Conservation (phyloP, 179 eudicot species). For the Heliamphora pulchella region DNA sequence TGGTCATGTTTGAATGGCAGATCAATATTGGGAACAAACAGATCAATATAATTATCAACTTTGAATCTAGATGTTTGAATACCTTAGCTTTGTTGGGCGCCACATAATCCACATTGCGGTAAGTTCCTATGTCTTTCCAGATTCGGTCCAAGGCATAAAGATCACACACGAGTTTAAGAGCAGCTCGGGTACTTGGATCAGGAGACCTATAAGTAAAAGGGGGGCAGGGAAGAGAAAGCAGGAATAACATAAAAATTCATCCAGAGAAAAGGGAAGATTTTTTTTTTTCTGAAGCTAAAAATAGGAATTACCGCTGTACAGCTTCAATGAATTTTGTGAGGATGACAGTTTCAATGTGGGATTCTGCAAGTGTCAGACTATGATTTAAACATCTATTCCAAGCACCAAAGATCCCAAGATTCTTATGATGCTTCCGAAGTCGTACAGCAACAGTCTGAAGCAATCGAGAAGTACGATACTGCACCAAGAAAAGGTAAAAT, state of each 20-base stretch:
- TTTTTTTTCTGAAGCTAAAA: not conserved
- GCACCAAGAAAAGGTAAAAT: conserved; percentile 21
- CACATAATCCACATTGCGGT: conserved; percentile 94
- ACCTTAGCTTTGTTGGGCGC: conserved; percentile 99
- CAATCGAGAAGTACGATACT: conserved; percentile 97
- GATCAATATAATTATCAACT: not conserved
- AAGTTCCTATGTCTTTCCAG: conserved; percentile 98
- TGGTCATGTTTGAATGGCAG: not conserved
- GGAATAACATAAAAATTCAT: not conserved
- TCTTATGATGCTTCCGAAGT: conserved; percentile 75
- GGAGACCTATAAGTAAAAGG: conserved; percentile 45
- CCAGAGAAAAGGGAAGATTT: not conserved
- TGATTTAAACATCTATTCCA: conserved; percentile 99
- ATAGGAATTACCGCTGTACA: conserved; percentile 46
- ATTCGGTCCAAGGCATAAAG: conserved; percentile 86
- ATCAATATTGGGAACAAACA: not conserved
- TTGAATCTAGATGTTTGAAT: conserved; percentile 12
- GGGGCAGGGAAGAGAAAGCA: conserved; percentile 14
- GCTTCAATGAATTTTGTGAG: conserved; percentile 82
- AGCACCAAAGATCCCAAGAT: conserved; percentile 84
- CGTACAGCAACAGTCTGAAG: conserved; percentile 86
- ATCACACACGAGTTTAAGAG: conserved; percentile 78
- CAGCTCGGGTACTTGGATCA: conserved; percentile 58
- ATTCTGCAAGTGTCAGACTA: conserved; percentile 86
- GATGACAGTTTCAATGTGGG: conserved; percentile 88